Base-by-base conservation (phyloP, 805 yeast species). In the Zygosaccharomyces pseudorouxii region DNA sequence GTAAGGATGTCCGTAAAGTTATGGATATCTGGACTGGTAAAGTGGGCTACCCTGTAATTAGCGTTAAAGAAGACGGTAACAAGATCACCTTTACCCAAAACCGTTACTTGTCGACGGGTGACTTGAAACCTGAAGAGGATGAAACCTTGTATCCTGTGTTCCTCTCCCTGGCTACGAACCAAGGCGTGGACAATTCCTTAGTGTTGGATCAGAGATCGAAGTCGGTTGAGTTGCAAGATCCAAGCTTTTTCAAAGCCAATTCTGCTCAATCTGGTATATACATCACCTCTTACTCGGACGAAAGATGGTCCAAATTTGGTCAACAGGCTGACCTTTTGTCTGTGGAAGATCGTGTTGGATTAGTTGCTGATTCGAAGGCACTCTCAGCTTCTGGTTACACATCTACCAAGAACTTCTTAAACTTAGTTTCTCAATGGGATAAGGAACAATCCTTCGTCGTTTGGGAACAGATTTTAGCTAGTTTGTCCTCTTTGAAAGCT, bases 11-110 rank as follows among this genome's bases (percentile, higher is more conserved):
- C 41, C 79, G 77, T 48, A 68, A 71, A 49, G 85, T 83, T 36
- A 86, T 86, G 93, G 80, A 81, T 59, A 77, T 80, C 51, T 86
- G 95, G 95, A 86, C 89, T 49, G 80, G 80, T 59, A 79, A 83
- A 60, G 78, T 84, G 51, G 95, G 95, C 6, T 86, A 74, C 72
- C 95, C 95, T 22, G 80, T 86, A 12, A 71, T 87, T 44, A 70
- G 78, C 28, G 90, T 86, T 35, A 73, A 76, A 44, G 90, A 84
- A 68, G 71, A 73, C 44, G 73, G 73, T 19, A 69, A 74, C 42
- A 71, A 74, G 43, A 67, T 85, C 46, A 74, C 73, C 16, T 72
- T 86, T 43, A 77, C 80, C 46, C 95, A 86, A 69, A 75, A 83
- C 69, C 79, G 95, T 62, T 86, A 78, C 71, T 76, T 86, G 54